These are phyloP conservation scores for Pezicula carpinea DNA, from an alignment of 2,329 filamentous ascomycete species.

Conservation along the genomic window DNA sequence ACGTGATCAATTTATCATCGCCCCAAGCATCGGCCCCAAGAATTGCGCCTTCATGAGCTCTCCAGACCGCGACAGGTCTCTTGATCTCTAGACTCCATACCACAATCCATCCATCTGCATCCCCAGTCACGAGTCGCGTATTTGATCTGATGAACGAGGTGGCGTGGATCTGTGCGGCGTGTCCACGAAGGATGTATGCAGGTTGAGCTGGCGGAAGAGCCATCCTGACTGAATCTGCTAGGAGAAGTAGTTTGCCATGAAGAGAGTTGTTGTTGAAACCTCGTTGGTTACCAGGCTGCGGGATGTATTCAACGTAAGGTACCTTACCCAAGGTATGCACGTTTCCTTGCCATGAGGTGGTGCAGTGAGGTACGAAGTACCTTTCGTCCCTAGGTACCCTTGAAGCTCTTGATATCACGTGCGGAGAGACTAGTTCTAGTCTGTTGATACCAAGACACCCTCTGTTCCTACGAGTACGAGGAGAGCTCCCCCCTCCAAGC, in stretches of 20 bases:
- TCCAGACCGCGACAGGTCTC: constrained; percentile 80
- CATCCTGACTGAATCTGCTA: constrained; percentile 12
- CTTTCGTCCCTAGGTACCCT: no score
- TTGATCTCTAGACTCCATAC: constrained; percentile 82
- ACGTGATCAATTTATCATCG: constrained; percentile 76
- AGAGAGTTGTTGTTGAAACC: neutral
- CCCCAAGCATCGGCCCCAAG: constrained; percentile 71
- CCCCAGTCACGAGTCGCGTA: constrained; percentile 74
- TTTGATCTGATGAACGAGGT: constrained; percentile 70
- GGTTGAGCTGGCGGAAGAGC: constrained; percentile 25
- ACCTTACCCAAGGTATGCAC: no score
- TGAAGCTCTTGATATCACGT: no score
- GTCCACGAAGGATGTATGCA: constrained; percentile 72
- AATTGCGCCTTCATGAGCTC: constrained; percentile 73
- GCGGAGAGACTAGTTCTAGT: no score
- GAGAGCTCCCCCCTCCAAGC: no score
- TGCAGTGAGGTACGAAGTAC: no score
- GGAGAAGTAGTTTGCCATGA: neutral
- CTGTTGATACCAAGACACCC: no score
- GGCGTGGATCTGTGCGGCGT: constrained; percentile 74
- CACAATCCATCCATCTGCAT: constrained; percentile 85
- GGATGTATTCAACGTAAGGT: no score
- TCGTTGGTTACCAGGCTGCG: neutral
- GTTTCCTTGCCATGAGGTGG: no score
- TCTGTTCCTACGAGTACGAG: no score